phyloP scores from a whole-genome alignment of 768 basidiomycete genomes.

The Mycena galericulata region DNA sequence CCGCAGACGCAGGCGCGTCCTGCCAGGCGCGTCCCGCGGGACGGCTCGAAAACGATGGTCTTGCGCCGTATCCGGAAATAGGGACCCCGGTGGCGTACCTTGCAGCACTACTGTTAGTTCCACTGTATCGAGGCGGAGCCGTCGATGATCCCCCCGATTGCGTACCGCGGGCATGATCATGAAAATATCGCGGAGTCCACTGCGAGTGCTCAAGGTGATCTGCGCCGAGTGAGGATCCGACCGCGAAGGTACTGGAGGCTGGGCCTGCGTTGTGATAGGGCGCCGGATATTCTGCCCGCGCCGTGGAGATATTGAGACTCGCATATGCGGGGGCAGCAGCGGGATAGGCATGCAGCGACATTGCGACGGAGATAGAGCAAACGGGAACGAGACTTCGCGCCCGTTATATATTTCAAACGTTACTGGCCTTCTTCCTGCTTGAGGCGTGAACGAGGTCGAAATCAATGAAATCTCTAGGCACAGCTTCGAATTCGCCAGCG shows the following conservation, averaged over 20 bases:
- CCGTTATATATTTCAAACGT: conserved; percentile 31
- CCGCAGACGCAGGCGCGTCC: conserved; percentile 22
- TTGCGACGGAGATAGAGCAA: conserved; percentile 27
- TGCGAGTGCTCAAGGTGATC: conserved; percentile 30
- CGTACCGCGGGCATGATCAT: conserved; percentile 26
- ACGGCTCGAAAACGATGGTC: conserved; percentile 5
- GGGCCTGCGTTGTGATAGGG: conserved; percentile 12
- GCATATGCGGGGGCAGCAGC: conserved; percentile 5
- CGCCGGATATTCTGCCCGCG: conserved; percentile 8
- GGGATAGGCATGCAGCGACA: conserved; percentile 17
- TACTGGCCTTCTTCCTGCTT: conserved; percentile 25
- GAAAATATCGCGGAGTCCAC: conserved; percentile 23
- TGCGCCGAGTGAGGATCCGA: conserved; percentile 31
- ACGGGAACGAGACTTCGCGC: conserved; percentile 16
- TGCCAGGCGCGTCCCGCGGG: conserved; percentile 26
- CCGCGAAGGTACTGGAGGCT: conserved; percentile 24
- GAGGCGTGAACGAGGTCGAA: conserved; percentile 33
- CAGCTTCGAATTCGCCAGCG: conserved; percentile 28
- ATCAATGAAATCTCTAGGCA: conserved; percentile 29
- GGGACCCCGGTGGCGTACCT: conserved; percentile 31
- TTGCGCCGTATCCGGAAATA: conserved; percentile 29
- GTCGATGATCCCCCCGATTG: conserved; percentile 24
- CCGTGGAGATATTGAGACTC: not conserved
- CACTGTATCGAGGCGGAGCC: conserved; percentile 14
- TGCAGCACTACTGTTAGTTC: conserved; percentile 11